A percentile compares a stretch with the other conserved stretches of the same genome.
Conservation (phyloP, 257 asterid genomes). For the Solanum boliviense region DNA sequence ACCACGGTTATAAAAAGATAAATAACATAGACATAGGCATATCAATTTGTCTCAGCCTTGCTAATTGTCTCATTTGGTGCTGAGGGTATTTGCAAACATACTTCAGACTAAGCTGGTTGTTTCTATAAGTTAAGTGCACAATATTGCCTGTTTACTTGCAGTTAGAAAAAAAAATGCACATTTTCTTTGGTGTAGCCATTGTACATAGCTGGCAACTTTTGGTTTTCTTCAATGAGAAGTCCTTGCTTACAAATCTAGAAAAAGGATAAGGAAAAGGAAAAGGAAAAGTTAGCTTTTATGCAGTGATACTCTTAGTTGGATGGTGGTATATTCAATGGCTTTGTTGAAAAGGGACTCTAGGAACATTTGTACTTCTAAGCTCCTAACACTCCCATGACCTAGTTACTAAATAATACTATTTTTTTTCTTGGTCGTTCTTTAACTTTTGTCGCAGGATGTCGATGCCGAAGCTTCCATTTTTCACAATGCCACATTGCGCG, state of each 20-base stretch:
- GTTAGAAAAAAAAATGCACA: neutral
- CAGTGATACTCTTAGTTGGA: neutral
- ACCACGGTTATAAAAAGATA: neutral
- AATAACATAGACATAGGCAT: neutral
- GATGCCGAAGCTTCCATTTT: conserved; percentile 92
- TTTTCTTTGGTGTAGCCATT: neutral
- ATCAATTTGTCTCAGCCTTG: neutral
- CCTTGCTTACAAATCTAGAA: neutral
- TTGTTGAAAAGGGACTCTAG: neutral
- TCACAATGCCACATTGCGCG: conserved; percentile 84
- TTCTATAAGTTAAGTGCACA: neutral
- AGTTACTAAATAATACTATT: neutral
- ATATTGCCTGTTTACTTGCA: neutral
- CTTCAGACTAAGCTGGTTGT: neutral
- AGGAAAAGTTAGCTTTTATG: neutral
- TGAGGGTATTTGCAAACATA: neutral
- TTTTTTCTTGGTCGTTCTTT: conserved; percentile 1
- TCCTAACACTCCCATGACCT: neutral
- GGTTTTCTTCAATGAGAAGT: neutral
- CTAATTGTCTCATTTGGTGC: neutral
- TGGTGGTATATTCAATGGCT: neutral
- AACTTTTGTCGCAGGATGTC: conserved; percentile 54
- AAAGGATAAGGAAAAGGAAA: neutral
- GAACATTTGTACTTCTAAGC: neutral
- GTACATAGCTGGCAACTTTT: neutral